Base-by-base conservation (phyloP, 2,329 filamentous ascomycete genomes). In the Verticillium zaregamsianum region DNA sequence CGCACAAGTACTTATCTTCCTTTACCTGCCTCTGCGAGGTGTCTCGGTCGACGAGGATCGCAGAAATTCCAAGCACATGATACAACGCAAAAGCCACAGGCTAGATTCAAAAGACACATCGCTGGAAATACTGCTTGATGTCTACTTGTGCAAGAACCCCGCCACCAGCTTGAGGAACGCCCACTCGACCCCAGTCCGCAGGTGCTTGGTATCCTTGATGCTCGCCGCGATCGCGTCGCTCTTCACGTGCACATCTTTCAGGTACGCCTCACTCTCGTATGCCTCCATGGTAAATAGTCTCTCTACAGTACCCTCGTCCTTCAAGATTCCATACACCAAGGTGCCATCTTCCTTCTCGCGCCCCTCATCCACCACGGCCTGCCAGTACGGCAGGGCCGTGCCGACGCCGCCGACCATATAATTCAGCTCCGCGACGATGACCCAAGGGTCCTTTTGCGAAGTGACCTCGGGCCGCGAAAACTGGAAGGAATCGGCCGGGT, bases 181-280 rank as follows among this genome's bases (percentile, higher is more conserved):
- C 20, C 68, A 69, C 60, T 63, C 67, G 57, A 70, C 32, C 14
- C 68, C 66, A 1, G 67, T 66, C 40, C 70, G 64, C 62, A 70
- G 57, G n/a, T 67, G 61, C 55, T 63, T 66, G 2, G 68, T 70
- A 45, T 64, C 63, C 35, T 59, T 63, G 58, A 68, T 66, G 55
- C 65, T 71, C n/a, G 62, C 63, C 60, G 67, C 66, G 14, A 72
- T 66, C 1, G 69, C 70, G 20, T 66, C 62, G 58, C 69, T 72
- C 55, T 68, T 67, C 45, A 68, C 67, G 59, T 73, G 71, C 2
- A 70, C 68, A 31, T 69, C 65, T 54, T 63, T 66, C 60, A 72
- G 58, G 45, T 71, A 71, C 32, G 67, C 68, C 5, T 66, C 58
- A 59, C 62, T 68, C 57, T 69, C 66, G 57, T 72, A 73, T 3